phyloP scores from a whole-genome alignment of 371 early-diverging fungal species.

The Mortierella sp. region DNA sequence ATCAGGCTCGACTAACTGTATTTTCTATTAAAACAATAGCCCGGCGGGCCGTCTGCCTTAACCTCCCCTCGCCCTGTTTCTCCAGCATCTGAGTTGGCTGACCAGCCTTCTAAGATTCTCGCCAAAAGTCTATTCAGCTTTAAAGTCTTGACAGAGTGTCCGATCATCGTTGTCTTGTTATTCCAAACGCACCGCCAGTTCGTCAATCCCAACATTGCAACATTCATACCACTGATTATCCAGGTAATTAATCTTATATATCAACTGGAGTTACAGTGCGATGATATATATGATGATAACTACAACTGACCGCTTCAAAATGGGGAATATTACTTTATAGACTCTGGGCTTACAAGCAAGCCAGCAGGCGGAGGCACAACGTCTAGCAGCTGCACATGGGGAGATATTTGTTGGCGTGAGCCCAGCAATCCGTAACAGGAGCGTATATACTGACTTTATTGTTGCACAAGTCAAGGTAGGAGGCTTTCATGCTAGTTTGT shows the following conservation, averaged over 20 bases:
- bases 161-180: slow-evolving; percentile 96
- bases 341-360: slow-evolving; percentile 81
- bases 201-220: slow-evolving; percentile 82
- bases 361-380: slow-evolving; percentile 82
- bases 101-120: slow-evolving; percentile 73
- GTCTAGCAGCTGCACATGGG: slow-evolving; percentile 73
- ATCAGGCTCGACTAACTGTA: not conserved
- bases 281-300: too few relatives aligned
- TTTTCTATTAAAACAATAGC: slow-evolving; percentile 53
- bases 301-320: not conserved
- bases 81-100: slow-evolving; percentile 75
- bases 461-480: slow-evolving; percentile 90
- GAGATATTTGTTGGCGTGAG: slow-evolving; percentile 87
- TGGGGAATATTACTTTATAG: slow-evolving; percentile 54
- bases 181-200: slow-evolving; percentile 89
- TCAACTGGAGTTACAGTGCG: not conserved
- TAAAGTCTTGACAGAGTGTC: slow-evolving; percentile 97
- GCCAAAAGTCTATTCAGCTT: slow-evolving; percentile 87
- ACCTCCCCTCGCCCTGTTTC: slow-evolving; percentile 85
- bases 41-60: slow-evolving; percentile 64
- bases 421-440: slow-evolving; percentile 79
- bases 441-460: slow-evolving; percentile 86
- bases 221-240: slow-evolving; percentile 91
- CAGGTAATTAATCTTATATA: slow-evolving; percentile 66
- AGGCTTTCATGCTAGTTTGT: not conserved